phyloP scores from a whole-genome alignment of 805 yeast species.

The Candida quercuum region DNA sequence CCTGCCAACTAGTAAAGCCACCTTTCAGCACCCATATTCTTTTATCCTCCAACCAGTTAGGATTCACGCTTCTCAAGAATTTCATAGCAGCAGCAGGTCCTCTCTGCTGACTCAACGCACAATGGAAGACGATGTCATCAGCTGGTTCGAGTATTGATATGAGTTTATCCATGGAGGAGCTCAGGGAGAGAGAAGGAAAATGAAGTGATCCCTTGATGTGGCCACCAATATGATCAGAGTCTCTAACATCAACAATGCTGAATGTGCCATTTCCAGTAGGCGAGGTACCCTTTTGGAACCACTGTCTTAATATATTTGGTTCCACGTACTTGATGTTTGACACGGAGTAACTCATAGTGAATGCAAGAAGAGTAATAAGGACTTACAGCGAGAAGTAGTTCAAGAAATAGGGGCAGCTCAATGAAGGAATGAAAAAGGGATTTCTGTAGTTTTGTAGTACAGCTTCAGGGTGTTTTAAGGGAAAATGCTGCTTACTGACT shows the following conservation, averaged over 20 bases:
- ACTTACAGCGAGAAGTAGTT: not conserved
- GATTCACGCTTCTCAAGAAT: constrained; percentile 35
- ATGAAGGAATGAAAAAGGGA: too few species aligned
- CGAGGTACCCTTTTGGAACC: constrained; percentile 37
- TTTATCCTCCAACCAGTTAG: constrained; percentile 27
- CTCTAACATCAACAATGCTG: constrained; percentile 79
- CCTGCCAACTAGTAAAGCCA: constrained; percentile 86
- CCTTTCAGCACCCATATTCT: constrained; percentile 72
- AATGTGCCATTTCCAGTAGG: constrained; percentile 36
- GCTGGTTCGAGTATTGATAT: constrained; percentile 13
- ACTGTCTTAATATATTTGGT: constrained; percentile 37
- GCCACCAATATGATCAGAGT: constrained; percentile 75
- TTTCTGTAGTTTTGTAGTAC: too few species aligned
- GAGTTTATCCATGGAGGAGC: constrained; percentile 29
- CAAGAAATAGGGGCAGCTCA: not conserved
- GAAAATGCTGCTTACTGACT: too few species aligned
- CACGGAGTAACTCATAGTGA: constrained; percentile 10
- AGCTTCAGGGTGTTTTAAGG: too few species aligned
- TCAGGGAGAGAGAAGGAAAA: constrained; percentile 42
- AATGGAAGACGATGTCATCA: constrained; percentile 74
- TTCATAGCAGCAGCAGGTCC: constrained; percentile 82
- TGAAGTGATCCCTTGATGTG: constrained; percentile 54
- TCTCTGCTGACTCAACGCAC: constrained; percentile 85
- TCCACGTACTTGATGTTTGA: constrained; percentile 43
- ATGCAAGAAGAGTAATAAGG: not conserved